Percentiles rank a stretch among this genome's conserved stretches.
Conservation (phyloP, 495 filamentous ascomycete genomes). For the Lepidopterella palustris region DNA sequence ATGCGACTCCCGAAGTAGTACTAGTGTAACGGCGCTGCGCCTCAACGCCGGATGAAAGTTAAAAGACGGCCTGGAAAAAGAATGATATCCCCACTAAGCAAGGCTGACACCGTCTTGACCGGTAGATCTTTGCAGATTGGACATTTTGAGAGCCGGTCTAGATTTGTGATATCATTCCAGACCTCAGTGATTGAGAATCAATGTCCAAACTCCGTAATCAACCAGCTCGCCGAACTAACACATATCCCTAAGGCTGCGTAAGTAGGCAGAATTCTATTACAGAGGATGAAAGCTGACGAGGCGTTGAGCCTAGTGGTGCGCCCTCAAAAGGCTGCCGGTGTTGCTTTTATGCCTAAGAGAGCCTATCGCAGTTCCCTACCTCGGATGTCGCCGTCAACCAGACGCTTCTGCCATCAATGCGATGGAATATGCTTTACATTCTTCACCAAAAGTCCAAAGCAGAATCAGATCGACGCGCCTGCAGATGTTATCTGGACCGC, state of each 20-base stretch:
- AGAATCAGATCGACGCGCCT: neutral
- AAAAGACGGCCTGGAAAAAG: neutral
- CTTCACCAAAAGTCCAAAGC: neutral
- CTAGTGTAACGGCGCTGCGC: neutral
- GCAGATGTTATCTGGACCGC: neutral
- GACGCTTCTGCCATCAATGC: neutral
- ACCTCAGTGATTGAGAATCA: neutral
- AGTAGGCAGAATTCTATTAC: neutral
- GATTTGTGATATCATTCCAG: neutral
- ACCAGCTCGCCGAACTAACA: neutral
- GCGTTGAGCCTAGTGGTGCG: neutral
- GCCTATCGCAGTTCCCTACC: neutral
- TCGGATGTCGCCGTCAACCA: neutral
- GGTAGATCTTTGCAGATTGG: neutral
- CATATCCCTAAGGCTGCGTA: neutral
- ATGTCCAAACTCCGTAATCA: neutral
- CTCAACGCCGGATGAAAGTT: neutral
- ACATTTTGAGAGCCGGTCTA: neutral
- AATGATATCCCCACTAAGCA: neutral
- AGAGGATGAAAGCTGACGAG: neutral
- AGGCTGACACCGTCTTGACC: neutral
- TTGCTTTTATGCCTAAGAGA: neutral
- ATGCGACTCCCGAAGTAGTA: neutral
- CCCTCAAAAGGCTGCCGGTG: neutral
- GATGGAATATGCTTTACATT: neutral